Percentiles rank a stretch among this genome's conserved stretches.
Conservation (phyloP, 1,284 basidiomycete genomes). For the Microbotryomycetes sp. region DNA sequence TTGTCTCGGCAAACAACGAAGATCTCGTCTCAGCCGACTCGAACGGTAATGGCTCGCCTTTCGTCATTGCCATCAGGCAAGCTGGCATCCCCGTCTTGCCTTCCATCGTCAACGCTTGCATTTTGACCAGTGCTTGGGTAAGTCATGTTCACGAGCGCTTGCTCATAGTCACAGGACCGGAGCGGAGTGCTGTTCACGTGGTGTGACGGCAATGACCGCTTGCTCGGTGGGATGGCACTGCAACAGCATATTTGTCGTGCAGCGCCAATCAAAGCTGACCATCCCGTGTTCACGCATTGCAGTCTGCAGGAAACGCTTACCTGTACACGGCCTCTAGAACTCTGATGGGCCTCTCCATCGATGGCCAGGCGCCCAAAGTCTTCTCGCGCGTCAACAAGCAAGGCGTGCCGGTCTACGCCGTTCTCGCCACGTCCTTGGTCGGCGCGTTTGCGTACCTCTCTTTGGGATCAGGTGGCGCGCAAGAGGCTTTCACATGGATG, state of each 20-base stretch:
- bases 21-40: conserved; percentile 49
- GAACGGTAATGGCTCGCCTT: conserved; percentile 59
- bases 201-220: too few relatives aligned
- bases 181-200: too few relatives aligned
- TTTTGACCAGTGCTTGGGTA: conserved; percentile 71
- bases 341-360: conserved; percentile 38
- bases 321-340: conserved; percentile 37
- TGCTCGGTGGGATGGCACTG: too few relatives aligned
- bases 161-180: too few relatives aligned
- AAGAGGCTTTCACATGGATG: conserved; percentile 22
- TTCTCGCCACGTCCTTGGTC: conserved; percentile 32
- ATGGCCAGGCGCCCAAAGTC: conserved; percentile 36
- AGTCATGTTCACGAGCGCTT: too few relatives aligned
- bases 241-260: too few relatives aligned
- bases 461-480: conserved; percentile 30
- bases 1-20: conserved; percentile 64
- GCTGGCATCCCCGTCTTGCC: conserved; percentile 66
- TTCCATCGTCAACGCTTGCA: conserved; percentile 58
- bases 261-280: too few relatives aligned
- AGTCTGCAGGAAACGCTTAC: conserved; percentile 30
- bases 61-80: conserved; percentile 71
- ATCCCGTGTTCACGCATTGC: too few relatives aligned
- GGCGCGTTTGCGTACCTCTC: conserved; percentile 40
- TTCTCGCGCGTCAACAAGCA: conserved; percentile 35
- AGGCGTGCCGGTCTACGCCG: conserved; percentile 37